Evolutionary conservation across 1,284 basidiomycete genomes (phyloP), one percentile per base, ranked within the genome.

Genomic region (Ustilago nuda): DNA sequence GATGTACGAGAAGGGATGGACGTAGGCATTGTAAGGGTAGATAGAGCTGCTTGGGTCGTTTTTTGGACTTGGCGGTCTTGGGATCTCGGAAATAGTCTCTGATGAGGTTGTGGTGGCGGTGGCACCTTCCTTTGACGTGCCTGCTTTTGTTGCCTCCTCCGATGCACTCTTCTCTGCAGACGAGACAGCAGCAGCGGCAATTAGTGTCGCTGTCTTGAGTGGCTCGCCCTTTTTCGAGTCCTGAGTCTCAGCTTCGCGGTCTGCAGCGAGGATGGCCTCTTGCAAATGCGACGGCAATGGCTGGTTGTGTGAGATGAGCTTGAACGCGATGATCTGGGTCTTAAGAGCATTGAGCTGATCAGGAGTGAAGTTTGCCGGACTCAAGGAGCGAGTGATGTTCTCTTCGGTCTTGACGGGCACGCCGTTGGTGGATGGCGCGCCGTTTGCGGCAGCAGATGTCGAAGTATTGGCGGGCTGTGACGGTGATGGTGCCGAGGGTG

Each of bases 21-120:
- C 89, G 86, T 92, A 97, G n/a, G 95, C 92, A 86, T 98, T 98
- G 89, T 96, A 98, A 0, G 96, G 96, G 83, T 97, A 96, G 66
- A 98, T 91, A 57, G 91, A 89, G 3, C 93, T 94, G 70, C 90
- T 89, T 53, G 90, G 88, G 84, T 96, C 91, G 84, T 94, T 92
- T 43, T 74, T 64, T 36, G 84, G 84, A 46, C 72, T 70, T 33
- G 79, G 61, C n/a, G 73, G 73, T 36, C 69, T 65, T 33, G 61
- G 61, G 11, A 52, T 82, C 71, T 60, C 86, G 82, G 12, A 71
- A 67, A 36, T 78, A 56, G 58, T 78, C 71, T 80, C 84, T 59
- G 66, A 66, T 19, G 51, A 78, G 13, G 51, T 19, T 11, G 63
- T 51, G 39, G 65, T 55, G 13, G 66, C n/a, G 32, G 46, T 50